These are phyloP conservation scores for Purpureocillium takamizusanense DNA, from an alignment of 2,329 filamentous ascomycete species.

Conservation along the genomic window DNA sequence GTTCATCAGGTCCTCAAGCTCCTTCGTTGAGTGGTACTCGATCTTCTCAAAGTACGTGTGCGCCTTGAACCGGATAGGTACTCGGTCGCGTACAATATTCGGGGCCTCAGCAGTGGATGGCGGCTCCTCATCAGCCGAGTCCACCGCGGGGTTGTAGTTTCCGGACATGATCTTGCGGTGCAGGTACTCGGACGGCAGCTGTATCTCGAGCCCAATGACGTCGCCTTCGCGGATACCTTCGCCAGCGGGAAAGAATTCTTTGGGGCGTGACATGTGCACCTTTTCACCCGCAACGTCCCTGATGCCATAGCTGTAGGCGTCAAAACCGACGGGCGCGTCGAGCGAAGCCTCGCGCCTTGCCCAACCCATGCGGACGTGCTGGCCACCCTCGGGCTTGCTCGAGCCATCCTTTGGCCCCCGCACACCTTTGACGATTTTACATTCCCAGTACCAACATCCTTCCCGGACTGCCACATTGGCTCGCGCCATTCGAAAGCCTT, in stretches of 20 bases:
- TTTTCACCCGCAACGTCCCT: slow-evolving; percentile 86
- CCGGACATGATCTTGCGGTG: slow-evolving; percentile 85
- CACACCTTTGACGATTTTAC: slow-evolving; percentile 75
- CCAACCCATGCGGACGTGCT: slow-evolving; percentile 78
- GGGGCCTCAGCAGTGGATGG: slow-evolving; percentile 46
- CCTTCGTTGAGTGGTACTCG: slow-evolving; percentile 79
- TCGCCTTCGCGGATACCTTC: slow-evolving; percentile 82
- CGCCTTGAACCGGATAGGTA: slow-evolving; percentile 88
- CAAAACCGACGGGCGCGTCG: slow-evolving; percentile 77
- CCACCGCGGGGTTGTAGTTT: slow-evolving; percentile 78
- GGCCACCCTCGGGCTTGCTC: slow-evolving; percentile 37
- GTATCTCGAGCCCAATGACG: slow-evolving; percentile 88
- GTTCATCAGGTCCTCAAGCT: slow-evolving; percentile 78
- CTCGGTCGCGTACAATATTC: slow-evolving; percentile 89
- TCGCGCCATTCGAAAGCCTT: slow-evolving; percentile 84
- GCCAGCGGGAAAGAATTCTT: slow-evolving; percentile 72
- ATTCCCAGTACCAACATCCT: slow-evolving; percentile 90
- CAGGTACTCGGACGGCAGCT: slow-evolving; percentile 72
- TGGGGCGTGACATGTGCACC: slow-evolving; percentile 87
- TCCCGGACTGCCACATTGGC: slow-evolving; percentile 87
- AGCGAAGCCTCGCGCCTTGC: slow-evolving; percentile 71
- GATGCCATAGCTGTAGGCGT: slow-evolving; percentile 89
- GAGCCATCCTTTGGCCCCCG: slow-evolving; percentile 28
- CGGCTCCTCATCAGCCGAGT: slow-evolving; percentile 51
- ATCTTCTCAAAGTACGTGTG: slow-evolving; percentile 92